Percentiles rank a stretch among this genome's conserved stretches.
Evolutionary conservation across 176 grass and related monocot species (phyloP).

Genomic region (Guadua angustifolia): DNA sequence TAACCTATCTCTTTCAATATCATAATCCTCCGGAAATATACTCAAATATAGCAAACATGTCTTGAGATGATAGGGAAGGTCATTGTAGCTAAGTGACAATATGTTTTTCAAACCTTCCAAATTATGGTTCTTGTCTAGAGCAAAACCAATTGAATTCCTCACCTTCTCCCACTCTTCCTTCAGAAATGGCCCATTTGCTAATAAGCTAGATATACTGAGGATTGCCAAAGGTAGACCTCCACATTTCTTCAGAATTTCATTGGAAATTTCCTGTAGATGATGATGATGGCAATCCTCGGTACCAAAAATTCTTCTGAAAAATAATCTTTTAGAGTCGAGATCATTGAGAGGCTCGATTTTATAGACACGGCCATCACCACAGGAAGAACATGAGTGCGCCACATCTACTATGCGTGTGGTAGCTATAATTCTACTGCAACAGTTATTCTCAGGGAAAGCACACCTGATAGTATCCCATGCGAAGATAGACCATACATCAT

Average conservation of each 20-base stretch:
- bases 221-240: background rate
- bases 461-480: background rate
- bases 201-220: background rate
- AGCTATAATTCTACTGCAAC: background rate
- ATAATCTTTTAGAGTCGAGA: background rate
- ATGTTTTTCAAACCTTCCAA: constrained; percentile 30
- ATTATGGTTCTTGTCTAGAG: background rate
- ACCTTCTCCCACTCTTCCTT: constrained; percentile 40
- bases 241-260: constrained; percentile 5
- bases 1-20: constrained; percentile 6
- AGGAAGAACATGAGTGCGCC: background rate
- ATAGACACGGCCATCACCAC: background rate
- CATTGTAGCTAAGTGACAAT: constrained; percentile 30
- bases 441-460: background rate
- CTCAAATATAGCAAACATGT: constrained; percentile 48
- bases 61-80: constrained; percentile 12
- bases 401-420: background rate
- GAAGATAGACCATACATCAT: background rate
- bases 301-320: background rate
- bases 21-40: constrained; percentile 35
- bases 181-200: background rate
- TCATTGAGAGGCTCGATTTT: background rate
- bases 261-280: background rate
- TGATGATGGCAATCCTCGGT: background rate
- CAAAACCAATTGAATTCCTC: constrained; percentile 28